Percentiles rank a stretch among this genome's conserved stretches.
phyloP scores from a whole-genome alignment of 805 yeast genomes.

The Yamadazyma takamatsuzukensis region DNA sequence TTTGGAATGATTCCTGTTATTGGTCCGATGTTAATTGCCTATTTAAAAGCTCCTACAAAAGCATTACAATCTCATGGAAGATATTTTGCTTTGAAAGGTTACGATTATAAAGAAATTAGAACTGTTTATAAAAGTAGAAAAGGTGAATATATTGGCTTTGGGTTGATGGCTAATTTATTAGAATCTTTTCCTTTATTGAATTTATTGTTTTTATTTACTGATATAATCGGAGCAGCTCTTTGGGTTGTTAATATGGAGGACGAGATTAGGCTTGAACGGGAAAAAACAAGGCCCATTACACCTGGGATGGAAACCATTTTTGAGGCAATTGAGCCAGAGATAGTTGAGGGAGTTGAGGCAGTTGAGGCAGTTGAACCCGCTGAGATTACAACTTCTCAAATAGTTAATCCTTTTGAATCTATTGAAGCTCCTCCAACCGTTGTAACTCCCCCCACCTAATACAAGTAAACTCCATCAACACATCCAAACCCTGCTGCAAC shows the following conservation, averaged over 20 bases:
- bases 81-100: conserved; percentile 56
- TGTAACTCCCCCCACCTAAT: conserved; percentile 11
- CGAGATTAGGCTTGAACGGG: too few relatives aligned
- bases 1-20: conserved; percentile 51
- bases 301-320: conserved; percentile 15
- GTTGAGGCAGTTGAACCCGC: conserved; percentile 5
- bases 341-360: background rate
- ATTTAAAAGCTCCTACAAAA: conserved; percentile 51
- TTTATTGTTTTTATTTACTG: conserved; percentile 53
- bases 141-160: conserved; percentile 49
- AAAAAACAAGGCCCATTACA: conserved; percentile 2
- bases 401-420: too few relatives aligned
- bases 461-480: conserved; percentile 75
- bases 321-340: conserved; percentile 1
- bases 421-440: too few relatives aligned
- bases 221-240: conserved; percentile 59
- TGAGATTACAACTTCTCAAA: background rate
- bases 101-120: conserved; percentile 38
- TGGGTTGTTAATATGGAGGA: conserved; percentile 50
- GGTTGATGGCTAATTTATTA: conserved; percentile 46
- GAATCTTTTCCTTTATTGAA: conserved; percentile 55
- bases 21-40: conserved; percentile 53
- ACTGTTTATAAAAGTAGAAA: conserved; percentile 30
- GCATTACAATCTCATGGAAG: conserved; percentile 52
- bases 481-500: conserved; percentile 99